Base-by-base conservation (phyloP, 1,139 yeast genomes). In the Pichia cactophila region DNA sequence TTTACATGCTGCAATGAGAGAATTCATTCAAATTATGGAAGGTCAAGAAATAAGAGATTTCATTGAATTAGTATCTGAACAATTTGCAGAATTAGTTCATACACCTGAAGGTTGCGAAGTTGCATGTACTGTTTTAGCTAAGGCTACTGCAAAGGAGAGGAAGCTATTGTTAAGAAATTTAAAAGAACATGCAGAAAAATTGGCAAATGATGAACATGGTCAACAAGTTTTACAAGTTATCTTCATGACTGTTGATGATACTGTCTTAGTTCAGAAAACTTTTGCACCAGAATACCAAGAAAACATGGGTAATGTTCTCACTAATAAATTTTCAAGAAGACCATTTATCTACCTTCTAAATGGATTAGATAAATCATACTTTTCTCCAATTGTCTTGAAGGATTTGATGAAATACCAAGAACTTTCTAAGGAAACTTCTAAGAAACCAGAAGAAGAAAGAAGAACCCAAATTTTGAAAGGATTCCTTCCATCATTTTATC, bases 1-100 rank as follows among this genome's bases (percentile, higher is more conserved):
- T 58, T 78, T 92, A 62, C 98, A 92, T 66, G 96, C 97, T 35
- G 97, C 95, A 47, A 89, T 92, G 96, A 81, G 77, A 63, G 96
- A 92, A 66, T 89, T 86, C 61, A 78, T 81, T 44, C 77, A 81
- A 53, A 83, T 89, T 54, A 80, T 89, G 55, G 80, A 78, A 35
- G 85, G 81, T 44, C 69, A 74, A 44, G 94, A 88, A 64, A 78
- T 83, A 49, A 78, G 86, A 59, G 95, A 87, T 50, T 84, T 90
- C 61, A 79, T 89, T 58, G 97, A 90, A 56, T 71, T 89, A 45
- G 71, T 92, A 53, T 78, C 81, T 46, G 97, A 90, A 62, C 96
- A 88, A 65, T 75, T 89, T 66, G 96, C 97, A 28, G 97, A 90
- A 69, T 76, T 92, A 64, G 96, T 90, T 35, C 98, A 92, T 65